Base-by-base conservation (phyloP, 2,329 filamentous ascomycete species). In the Trichoderma endophyticum region DNA sequence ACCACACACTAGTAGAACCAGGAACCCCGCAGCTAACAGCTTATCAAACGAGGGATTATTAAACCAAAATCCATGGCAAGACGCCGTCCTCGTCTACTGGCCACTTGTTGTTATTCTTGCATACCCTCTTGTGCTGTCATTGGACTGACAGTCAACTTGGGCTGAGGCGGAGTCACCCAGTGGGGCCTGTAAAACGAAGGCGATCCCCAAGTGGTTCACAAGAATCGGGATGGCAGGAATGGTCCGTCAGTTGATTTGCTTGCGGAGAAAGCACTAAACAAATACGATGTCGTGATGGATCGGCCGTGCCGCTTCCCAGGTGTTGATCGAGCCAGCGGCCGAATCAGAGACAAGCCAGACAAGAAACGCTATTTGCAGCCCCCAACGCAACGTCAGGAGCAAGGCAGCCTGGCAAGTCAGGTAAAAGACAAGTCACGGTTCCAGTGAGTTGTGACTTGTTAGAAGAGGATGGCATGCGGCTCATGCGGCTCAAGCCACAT, bases 21-120 rank as follows among this genome's bases (percentile, higher is more conserved):
- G 18, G 11, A 59, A 59, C 65, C 65, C 65, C 65, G 51, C 65
- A 68, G 54, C 34, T 43, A 39, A n/a, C 11, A 43, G 28, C 28
- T 32, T 51, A 48, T 54, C 43, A 65, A 30, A 65, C 62, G 63
- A 66, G 48, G 14, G 66, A 69, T 69, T 61, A 51, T 60, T 69
- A 61, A 69, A 68, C 56, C 26, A 26, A 60, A 34, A 34, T 11
- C 7, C 34, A 61, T 56, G 36, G n/a, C 34, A 56, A 4, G 12
- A 21, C 43, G 34, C 65, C 34, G 65, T 30, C 26, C n/a, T 24
- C 28, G n/a, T 21, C 39, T 28, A 54, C 18, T 51, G 11, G 18
- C 43, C 14, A 26, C 11, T n/a, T 21, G 7, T 68, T 32, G 14
- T 24, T 68, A 59, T 60, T 68, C 11, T 34, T 61, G 24, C 28